phyloP scores from a whole-genome alignment of 2,329 filamentous ascomycete species.

The Magnaporthales sp. region DNA sequence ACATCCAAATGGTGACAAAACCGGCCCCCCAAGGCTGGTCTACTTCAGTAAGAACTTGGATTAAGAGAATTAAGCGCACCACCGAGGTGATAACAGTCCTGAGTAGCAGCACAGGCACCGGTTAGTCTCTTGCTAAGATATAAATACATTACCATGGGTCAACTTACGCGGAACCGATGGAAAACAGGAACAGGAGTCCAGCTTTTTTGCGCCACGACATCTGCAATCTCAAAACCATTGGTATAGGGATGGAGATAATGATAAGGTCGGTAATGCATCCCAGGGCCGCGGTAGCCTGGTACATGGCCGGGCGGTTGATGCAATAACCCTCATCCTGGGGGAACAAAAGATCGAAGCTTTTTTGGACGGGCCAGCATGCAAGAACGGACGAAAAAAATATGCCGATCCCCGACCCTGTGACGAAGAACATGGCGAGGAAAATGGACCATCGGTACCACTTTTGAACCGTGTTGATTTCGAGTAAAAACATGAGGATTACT shows the following conservation, averaged over 20 bases:
- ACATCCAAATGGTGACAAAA: slow-evolving; percentile 1
- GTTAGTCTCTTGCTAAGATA: background rate
- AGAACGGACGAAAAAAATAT: slow-evolving; percentile 11
- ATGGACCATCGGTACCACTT: slow-evolving; percentile 7
- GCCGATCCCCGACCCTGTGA: slow-evolving; percentile 6
- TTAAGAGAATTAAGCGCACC: slow-evolving; percentile 1
- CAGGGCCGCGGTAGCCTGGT: slow-evolving; percentile 10
- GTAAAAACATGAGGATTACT: slow-evolving; percentile 7
- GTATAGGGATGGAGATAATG: slow-evolving; percentile 11
- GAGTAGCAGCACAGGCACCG: too few species aligned
- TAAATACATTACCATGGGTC: too few species aligned
- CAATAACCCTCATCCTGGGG: slow-evolving; percentile 5
- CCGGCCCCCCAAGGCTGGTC: background rate
- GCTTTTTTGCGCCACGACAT: slow-evolving; percentile 7
- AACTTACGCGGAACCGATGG: slow-evolving; percentile 9
- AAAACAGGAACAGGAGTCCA: slow-evolving; percentile 7
- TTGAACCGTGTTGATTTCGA: slow-evolving; percentile 5
- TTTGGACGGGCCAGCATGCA: slow-evolving; percentile 9
- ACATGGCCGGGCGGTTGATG: slow-evolving; percentile 10
- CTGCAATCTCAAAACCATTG: slow-evolving; percentile 5
- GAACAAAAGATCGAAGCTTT: slow-evolving; percentile 8
- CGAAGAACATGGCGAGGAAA: slow-evolving; percentile 8
- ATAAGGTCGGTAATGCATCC: slow-evolving; percentile 10
- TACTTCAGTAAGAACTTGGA: background rate
- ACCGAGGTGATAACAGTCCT: slow-evolving; percentile 5